These are phyloP conservation scores for Magnolia sinica DNA, from an alignment of 164 flowering plant species.

Conservation along the genomic window DNA sequence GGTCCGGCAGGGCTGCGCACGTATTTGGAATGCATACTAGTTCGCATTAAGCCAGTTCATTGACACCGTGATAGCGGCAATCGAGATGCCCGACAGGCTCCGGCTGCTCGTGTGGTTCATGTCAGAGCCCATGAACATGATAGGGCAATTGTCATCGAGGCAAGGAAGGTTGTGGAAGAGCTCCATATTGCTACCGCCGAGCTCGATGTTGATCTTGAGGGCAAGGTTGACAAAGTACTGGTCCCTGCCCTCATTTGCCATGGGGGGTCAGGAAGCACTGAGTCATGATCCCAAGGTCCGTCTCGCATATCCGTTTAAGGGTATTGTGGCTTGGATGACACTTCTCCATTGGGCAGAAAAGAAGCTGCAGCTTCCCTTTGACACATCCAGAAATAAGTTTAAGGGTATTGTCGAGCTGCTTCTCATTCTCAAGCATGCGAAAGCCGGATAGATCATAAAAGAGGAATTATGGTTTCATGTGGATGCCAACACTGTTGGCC, in stretches of 20 bases:
- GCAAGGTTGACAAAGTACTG: slow-evolving; percentile 9
- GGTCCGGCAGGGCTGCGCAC: slow-evolving; percentile 42
- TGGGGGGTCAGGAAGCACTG: slow-evolving; percentile 60
- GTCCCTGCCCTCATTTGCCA: slow-evolving; percentile 38
- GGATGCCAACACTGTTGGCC: no score
- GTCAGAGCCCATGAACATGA: slow-evolving; percentile 85
- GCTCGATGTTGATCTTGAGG: slow-evolving; percentile 79
- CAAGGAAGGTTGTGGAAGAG: slow-evolving; percentile 45
- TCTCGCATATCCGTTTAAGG: slow-evolving; percentile 74
- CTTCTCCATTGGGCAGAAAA: slow-evolving; percentile 64
- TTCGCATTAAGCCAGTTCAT: slow-evolving; percentile 85
- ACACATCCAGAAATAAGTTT: slow-evolving; percentile 3
- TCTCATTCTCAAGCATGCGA: no score
- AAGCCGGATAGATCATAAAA: neutral
- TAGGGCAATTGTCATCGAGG: slow-evolving; percentile 33
- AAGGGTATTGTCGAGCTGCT: slow-evolving; percentile 16
- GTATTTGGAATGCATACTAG: slow-evolving; percentile 55
- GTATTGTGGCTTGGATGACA: slow-evolving; percentile 60
- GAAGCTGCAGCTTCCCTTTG: slow-evolving; percentile 38
- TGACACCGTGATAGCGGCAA: slow-evolving; percentile 61
- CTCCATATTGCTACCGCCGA: slow-evolving; percentile 80
- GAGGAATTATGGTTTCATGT: slow-evolving; percentile 17
- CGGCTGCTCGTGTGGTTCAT: slow-evolving; percentile 69
- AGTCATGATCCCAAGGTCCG: slow-evolving; percentile 61
- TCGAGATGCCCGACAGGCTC: slow-evolving; percentile 9